Conservation (phyloP, 2,329 filamentous ascomycete genomes). For the Coniosporium tulheliwenetii region DNA sequence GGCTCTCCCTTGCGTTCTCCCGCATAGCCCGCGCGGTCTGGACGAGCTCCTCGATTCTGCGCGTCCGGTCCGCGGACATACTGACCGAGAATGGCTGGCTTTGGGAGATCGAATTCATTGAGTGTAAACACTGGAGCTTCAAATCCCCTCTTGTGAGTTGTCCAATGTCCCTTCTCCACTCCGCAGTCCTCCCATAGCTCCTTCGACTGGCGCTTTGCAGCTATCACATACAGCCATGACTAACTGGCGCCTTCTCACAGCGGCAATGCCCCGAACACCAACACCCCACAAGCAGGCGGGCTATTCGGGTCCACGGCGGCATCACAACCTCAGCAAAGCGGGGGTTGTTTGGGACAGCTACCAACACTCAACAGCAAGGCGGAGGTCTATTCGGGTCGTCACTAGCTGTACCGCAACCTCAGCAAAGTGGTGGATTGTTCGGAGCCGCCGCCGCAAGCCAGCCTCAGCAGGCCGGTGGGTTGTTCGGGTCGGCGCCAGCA, state of each 20-base stretch:
- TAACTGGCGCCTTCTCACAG: no score
- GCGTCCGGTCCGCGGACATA: no score
- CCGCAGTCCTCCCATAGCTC: no score
- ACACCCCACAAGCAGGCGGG: constrained; percentile 1
- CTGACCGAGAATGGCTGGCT: constrained; percentile 19
- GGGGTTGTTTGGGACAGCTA: constrained; percentile 2
- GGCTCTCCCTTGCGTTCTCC: no score
- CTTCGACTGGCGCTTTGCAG: no score
- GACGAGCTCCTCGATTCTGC: no score
- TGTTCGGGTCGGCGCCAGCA: constrained; percentile 11
- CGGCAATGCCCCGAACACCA: no score
- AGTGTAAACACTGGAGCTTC: constrained; percentile 37
- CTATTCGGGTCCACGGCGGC: constrained; percentile 5
- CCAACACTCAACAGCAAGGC: constrained; percentile 2
- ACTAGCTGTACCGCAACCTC: constrained; percentile 8
- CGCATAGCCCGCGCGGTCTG: no score
- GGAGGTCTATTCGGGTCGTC: constrained; percentile 12
- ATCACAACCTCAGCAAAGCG: constrained; percentile 11
- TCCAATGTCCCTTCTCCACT: no score
- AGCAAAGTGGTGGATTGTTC: constrained; percentile 10
- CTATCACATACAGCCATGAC: no score
- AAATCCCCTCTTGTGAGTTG: constrained; percentile 20
- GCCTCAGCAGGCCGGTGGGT: constrained; percentile 9
- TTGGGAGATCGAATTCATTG: constrained; percentile 33
- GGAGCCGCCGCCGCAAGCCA: constrained; percentile 6